Evolutionary conservation across 2,329 filamentous ascomycete genomes (phyloP).

Genomic region (Colletotrichum phormii): DNA sequence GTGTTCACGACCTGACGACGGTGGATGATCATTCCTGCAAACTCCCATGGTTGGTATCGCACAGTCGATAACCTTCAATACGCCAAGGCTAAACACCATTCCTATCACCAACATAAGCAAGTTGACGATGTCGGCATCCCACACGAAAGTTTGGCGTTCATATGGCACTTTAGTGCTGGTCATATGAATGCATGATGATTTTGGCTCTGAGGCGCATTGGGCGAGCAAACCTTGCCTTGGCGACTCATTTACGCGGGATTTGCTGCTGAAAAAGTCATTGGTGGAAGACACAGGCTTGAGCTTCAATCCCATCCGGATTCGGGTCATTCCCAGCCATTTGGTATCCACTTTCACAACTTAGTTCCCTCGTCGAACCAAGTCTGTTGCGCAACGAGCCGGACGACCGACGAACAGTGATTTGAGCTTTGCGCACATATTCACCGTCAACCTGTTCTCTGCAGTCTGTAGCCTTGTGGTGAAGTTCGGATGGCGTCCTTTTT

Average conservation of each 20-base stretch:
- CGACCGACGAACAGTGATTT: neutral
- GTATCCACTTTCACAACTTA: neutral
- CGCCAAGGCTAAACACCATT: neutral
- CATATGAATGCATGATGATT: neutral
- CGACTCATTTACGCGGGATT: slow-evolving; percentile 11
- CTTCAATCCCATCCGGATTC: slow-evolving; percentile 9
- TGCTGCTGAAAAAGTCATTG: neutral
- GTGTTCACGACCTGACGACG: neutral
- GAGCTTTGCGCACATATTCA: neutral
- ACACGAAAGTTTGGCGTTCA: neutral
- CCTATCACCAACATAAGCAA: neutral
- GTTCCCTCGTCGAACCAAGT: neutral
- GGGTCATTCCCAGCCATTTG: neutral
- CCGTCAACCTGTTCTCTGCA: neutral
- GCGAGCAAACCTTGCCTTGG: slow-evolving; percentile 7
- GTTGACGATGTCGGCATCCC: neutral
- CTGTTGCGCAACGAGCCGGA: slow-evolving; percentile 3
- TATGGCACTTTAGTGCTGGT: neutral
- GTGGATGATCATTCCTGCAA: neutral
- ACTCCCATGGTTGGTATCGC: neutral
- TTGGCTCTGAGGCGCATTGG: neutral
- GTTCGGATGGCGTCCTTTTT: slow-evolving; percentile 29
- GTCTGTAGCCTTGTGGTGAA: slow-evolving; percentile 3
- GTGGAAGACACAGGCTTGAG: neutral
- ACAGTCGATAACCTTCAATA: neutral